Evolutionary conservation across 768 basidiomycete genomes (phyloP), one percentile per base, ranked within the genome.

Genomic region (Mycena alexandri): DNA sequence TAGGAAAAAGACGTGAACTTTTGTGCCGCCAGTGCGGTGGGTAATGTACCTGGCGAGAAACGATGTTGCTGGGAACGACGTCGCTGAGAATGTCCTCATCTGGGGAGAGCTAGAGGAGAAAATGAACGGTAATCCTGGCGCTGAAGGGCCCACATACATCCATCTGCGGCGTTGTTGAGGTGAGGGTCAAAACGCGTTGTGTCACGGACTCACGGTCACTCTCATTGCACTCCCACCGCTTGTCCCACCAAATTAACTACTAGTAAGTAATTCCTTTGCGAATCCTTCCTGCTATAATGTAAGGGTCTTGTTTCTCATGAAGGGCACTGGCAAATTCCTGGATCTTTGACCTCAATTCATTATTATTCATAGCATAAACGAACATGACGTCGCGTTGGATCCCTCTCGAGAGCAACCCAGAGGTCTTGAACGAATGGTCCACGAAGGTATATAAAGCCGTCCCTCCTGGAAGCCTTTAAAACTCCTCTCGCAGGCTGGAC

Each of bases 41-140:
- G 17, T 19, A 33, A 33, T 84, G 64, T 73, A 92, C 94, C 83
- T 94, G 92, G 74, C 95, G 88, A 61, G 94, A 96, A 51, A 96
- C 90, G 69, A 96, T 94, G 76, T 95, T 94, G 77, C 91, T 93
- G 2, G 95, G 95, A 10, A 97, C 90, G 63, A 96, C 88, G 77
- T 97, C 95, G 74, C 93, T 94, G 67, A 98, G 85, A 55, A 94
- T 90, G 77, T 96, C 95, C 59, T 95, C 95, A 13, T 87, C 85
- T 76, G 80, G 81, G 25, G 79, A 38, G 11, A 59, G 56, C 64
- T 65, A 42, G 41, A 51, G 41, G 22, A 44, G 19, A 25, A n/a
- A 34, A 42, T 52, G 24, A 55, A 22, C 29, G 34, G 9, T 14
- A 4, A n/a, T 9, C n/a, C 2, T 24, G 50, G 48, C 2, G 48